Evolutionary conservation across 441 rosid genomes (phyloP), one percentile per base, ranked within the genome.

Genomic region (Erysimum cheiri): DNA sequence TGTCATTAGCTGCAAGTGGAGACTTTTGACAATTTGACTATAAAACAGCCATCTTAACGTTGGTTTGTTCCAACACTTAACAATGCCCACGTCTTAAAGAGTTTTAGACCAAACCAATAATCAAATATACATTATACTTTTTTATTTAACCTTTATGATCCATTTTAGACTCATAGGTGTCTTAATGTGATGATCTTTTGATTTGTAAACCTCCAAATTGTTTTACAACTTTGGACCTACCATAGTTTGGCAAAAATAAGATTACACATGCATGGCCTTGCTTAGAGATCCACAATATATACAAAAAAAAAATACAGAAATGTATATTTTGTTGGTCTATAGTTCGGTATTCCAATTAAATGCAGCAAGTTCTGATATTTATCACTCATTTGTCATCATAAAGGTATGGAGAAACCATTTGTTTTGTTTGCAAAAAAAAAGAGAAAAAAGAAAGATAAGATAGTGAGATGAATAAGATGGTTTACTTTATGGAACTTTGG

Each of bases 71-170:
- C 2, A 49, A 40, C 61, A 57, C 70, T 48, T 57, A 57, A 64
- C 61, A 65, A 59, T 70, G 46, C 69, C 75, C 79, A 76, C 79
- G 79, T 76, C 68, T 70, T 60, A 22, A 58, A 65, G 68, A 59
- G 47, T 59, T 65, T 43, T 76, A 76, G 29, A 26, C 52, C 75
- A 70, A 75, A 70, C 60, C 41, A 70, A 67, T 46, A 46, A 69
- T 44, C 39, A 62, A 69, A 69, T 15, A 14, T 50, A 43, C 41
- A 46, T 6, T 62, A 44, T n/a, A 29, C 32, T 15, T 3, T 36
- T 13, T 15, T n/a, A 35, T 32, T 26, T 66, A 49, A 32, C 11
- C n/a, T 32, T n/a, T 14, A 65, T 58, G 44, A 67, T 60, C 43
- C 50, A 53, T 68, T 50, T 26, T 53, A 52, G 59, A 44, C 41